Base-by-base conservation (phyloP, 768 basidiomycete species). In the Macrocybe gigantea region DNA sequence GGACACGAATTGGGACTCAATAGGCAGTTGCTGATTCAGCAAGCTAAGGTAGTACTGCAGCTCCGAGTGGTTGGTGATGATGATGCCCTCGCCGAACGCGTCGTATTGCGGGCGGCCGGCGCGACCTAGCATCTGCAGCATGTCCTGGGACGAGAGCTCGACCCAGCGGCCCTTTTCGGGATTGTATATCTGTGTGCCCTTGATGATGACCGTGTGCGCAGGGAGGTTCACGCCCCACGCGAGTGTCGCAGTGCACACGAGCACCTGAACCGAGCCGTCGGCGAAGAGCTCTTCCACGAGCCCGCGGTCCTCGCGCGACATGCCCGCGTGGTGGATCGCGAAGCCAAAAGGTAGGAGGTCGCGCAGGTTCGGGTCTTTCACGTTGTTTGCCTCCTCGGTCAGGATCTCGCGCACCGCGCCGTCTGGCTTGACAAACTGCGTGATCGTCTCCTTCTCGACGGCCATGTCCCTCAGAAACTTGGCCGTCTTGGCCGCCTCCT, bases 221-320 rank as follows among this genome's bases (percentile, higher is more conserved):
- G 96, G 96, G 0, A 98, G 71, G 62, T 99, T 99, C 67, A 99
- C 95, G 71, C 95, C 96, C 96, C 96, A 99, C 1, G 96, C 96
- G 34, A 99, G 83, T 2, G 95, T 98, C 5, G 96, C 96, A 0
- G 96, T 99, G 63, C 92, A 96, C 38, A 96, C 92, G 22, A 99
- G 74, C 0, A 98, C 94, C 61, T 95, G 93, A 31, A 99, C 75
- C 15, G 89, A 83, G 0, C 93, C 91, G 43, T 95, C 91, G 7
- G 82, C 82, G 63, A 99, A 99, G 7, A 98, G 76, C 52, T 94
- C 95, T 64, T 99, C 96, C 13, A 97, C 93, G 7, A 89, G 78
- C 7, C 80, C 83, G 60, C 96, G 85, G 51, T 98, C 95, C 54
- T 89, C 89, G 46, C 89, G 73, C 6, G 84, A 75, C 93, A 99